phyloP scores from a whole-genome alignment of 179 eudicot species.

The Heliamphora pulchella region DNA sequence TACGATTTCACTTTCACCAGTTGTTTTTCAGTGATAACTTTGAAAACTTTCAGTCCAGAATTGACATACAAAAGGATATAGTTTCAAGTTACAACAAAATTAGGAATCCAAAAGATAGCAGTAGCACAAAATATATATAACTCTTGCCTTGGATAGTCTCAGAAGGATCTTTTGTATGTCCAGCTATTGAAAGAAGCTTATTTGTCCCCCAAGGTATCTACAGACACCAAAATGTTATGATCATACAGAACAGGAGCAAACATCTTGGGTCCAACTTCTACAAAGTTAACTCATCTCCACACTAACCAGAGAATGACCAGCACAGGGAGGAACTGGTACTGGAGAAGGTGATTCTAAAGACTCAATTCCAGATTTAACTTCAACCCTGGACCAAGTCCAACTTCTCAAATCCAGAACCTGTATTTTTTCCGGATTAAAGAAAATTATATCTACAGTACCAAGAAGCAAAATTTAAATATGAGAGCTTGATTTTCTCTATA shows the following conservation, averaged over 20 bases:
- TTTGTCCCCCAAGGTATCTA: slow-evolving; percentile 89
- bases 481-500: neutral
- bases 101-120: neutral
- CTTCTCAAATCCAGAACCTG: slow-evolving; percentile 84
- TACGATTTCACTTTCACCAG: neutral
- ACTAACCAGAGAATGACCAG: slow-evolving; percentile 96
- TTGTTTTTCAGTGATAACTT: neutral
- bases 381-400: slow-evolving; percentile 93
- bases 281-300: slow-evolving; percentile 13
- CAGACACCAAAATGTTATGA: slow-evolving; percentile 17
- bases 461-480: slow-evolving; percentile 8
- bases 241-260: neutral
- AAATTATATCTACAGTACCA: slow-evolving; percentile 8
- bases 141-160: slow-evolving; percentile 66
- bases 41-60: neutral
- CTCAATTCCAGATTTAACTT: slow-evolving; percentile 48
- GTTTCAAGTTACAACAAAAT: neutral
- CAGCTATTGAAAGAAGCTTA: slow-evolving; percentile 86
- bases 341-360: slow-evolving; percentile 42
- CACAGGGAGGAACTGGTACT: slow-evolving; percentile 56
- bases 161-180: slow-evolving; percentile 84
- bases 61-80: neutral
- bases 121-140: neutral
- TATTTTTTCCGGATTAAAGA: slow-evolving; percentile 16
- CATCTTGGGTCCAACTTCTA: slow-evolving; percentile 11